Evolutionary conservation across 2,329 filamentous ascomycete genomes (phyloP), one percentile per base, ranked within the genome.

Genomic region (Alternaria arbusti): DNA sequence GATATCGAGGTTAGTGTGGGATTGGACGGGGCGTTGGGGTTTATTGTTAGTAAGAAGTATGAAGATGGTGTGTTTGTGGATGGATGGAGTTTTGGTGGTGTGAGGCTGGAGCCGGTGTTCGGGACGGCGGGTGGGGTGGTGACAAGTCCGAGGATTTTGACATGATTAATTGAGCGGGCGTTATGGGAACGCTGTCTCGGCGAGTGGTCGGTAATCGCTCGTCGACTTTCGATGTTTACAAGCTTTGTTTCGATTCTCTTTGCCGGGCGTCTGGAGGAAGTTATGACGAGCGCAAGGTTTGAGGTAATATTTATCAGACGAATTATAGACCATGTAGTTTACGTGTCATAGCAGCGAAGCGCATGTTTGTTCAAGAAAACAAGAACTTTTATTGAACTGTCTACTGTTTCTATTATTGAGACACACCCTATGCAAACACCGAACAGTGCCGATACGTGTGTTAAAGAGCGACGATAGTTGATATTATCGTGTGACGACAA

Each of bases 61-160:
- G 65, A 76, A 54, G 72, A 79, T 62, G 77, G 70, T 4, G 67
- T 70, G 9, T 62, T 58, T 32, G 67, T 79, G 2, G 76, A 76
- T 64, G 79, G 79, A 0, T 81, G 78, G 78, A 79, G 72, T 56
- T 81, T 81, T 70, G 79, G 79, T 0, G 79, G 79, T 1, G 76
- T 81, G 36, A 70, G 76, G 49, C 43, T 81, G 59, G 72, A 80
- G 65, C 79, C 79, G 2, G 68, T 79, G 7, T 79, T 79, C 66
- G 72, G 66, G 11, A 30, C 20, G n/a, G 49, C 28, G 44, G 12
- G 15, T 25, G 65, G 22, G 36, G n/a, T 25, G 30, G 40, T 60
- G n/a, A 64, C 46, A 3, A 67, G 61, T 57, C 66, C 63, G 25
- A 56, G 59, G 65, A 40, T 57, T 4, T 20, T 51, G 56, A 57